Evolutionary conservation across 345 rosid species (phyloP).

Genomic region (Hibiscus syriacus): DNA sequence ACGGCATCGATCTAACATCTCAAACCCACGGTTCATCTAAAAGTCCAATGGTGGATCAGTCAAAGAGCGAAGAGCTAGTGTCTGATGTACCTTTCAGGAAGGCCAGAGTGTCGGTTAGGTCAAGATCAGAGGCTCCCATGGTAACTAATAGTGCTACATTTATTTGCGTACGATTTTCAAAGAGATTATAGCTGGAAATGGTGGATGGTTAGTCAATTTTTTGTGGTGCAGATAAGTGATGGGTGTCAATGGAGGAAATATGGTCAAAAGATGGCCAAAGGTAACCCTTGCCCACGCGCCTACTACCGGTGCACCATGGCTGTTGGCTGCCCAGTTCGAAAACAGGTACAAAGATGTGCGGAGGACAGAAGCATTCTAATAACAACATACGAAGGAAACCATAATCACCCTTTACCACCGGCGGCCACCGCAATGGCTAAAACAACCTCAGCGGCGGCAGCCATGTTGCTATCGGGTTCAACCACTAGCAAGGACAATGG

Average conservation of each 20-base stretch:
- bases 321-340: slow-evolving; percentile 77
- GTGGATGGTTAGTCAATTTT: background rate
- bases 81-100: slow-evolving; percentile 40
- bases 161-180: no score
- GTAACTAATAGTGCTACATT: slow-evolving; percentile 16
- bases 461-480: slow-evolving; percentile 79
- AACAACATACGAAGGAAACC: slow-evolving; percentile 95
- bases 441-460: slow-evolving; percentile 82
- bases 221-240: slow-evolving; percentile 40
- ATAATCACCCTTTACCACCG: slow-evolving; percentile 90
- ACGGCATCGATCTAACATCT: slow-evolving; percentile 11
- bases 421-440: slow-evolving; percentile 85
- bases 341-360: slow-evolving; percentile 90
- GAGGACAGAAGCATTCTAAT: slow-evolving; percentile 69
- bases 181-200: no score
- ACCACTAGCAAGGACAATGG: no score
- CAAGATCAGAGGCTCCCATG: slow-evolving; percentile 43
- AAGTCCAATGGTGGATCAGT: slow-evolving; percentile 39
- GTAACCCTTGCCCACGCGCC: slow-evolving; percentile 83
- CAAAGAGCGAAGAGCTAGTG: slow-evolving; percentile 33
- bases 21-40: no score
- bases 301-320: slow-evolving; percentile 87
- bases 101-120: slow-evolving; percentile 57
- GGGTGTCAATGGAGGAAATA: slow-evolving; percentile 92
- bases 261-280: slow-evolving; percentile 79